Evolutionary conservation across 352 stramenopile species (phyloP).

Genomic region (Plasmopara muralis): DNA sequence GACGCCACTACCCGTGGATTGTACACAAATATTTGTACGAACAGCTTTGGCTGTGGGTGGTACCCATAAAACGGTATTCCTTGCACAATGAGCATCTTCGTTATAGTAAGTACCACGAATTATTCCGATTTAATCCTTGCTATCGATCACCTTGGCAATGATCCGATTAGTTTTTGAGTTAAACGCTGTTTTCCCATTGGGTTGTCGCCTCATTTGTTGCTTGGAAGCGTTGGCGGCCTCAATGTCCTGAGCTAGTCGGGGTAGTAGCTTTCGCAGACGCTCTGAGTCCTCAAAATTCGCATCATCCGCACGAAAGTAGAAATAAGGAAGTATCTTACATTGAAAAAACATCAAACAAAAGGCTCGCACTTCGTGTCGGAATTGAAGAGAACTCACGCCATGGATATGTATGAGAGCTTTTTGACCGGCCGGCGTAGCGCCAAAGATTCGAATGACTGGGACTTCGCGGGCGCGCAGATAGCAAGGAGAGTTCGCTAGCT

Average conservation of each 20-base stretch:
- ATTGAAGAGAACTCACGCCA: conserved; percentile 39
- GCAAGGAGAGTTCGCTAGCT: conserved; percentile 50
- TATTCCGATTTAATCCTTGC: too few species aligned
- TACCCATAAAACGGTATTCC: conserved; percentile 88
- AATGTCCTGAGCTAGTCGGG: conserved; percentile 65
- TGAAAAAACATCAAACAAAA: background rate
- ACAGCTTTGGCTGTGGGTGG: conserved; percentile 60
- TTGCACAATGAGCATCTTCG: conserved; percentile 79
- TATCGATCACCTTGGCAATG: conserved; percentile 55
- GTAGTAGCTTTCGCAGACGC: conserved; percentile 47
- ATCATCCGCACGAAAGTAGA: conserved; percentile 78
- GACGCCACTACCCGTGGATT: conserved; percentile 55
- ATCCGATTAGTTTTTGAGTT: conserved; percentile 22
- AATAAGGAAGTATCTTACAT: conserved; percentile 78
- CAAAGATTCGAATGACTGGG: conserved; percentile 86
- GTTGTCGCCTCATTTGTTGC: conserved; percentile 30
- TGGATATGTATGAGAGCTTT: conserved; percentile 88
- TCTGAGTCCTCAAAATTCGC: conserved; percentile 59
- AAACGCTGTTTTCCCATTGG: conserved; percentile 5
- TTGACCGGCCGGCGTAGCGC: conserved; percentile 83
- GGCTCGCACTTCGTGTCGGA: background rate
- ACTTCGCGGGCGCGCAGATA: conserved; percentile 63
- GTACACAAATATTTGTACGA: conserved; percentile 87
- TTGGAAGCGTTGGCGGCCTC: conserved; percentile 46
- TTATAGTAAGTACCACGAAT: background rate